phyloP scores from a whole-genome alignment of 2,329 filamentous ascomycete species.

The Apiospora marii region DNA sequence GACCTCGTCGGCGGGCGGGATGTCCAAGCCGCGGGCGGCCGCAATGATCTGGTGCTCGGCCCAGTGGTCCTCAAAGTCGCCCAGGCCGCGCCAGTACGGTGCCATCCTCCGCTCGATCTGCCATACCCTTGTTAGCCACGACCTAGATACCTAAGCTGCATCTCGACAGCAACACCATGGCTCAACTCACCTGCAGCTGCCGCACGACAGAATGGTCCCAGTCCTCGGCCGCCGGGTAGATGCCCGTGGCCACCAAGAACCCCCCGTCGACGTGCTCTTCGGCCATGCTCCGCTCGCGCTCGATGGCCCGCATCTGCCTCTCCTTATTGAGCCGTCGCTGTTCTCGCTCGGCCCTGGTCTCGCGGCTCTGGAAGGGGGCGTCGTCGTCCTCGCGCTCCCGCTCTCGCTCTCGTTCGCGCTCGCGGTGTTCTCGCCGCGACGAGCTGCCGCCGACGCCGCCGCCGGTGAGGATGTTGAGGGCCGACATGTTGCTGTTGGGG shows the following conservation, averaged over 20 bases:
- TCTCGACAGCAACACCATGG: neutral
- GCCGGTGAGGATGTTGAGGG: conserved; percentile 52
- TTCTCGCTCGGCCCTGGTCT: conserved; percentile 92
- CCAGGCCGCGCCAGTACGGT: conserved; percentile 93
- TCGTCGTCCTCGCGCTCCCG: conserved; percentile 34
- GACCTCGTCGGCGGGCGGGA: conserved; percentile 85
- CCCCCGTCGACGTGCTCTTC: conserved; percentile 96
- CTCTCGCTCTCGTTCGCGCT: conserved; percentile 30
- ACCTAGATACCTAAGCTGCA: neutral
- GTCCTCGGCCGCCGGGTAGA: conserved; percentile 91
- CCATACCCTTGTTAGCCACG: neutral
- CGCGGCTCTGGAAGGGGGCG: conserved; percentile 69
- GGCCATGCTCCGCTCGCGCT: conserved; percentile 87
- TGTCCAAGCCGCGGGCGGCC: conserved; percentile 81
- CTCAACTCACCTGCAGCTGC: conserved; percentile 78
- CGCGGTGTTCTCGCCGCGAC: conserved; percentile 41
- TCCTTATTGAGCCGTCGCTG: conserved; percentile 86
- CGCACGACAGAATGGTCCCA: conserved; percentile 89
- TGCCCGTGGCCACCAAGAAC: conserved; percentile 91
- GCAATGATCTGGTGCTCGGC: conserved; percentile 95
- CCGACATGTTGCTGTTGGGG: conserved; percentile 50
- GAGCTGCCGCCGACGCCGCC: conserved; percentile 43
- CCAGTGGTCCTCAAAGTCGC: conserved; percentile 90
- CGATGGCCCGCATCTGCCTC: conserved; percentile 75
- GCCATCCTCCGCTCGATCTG: conserved; percentile 93